Evolutionary conservation across 805 yeast species (phyloP).

Genomic region (Zygoascus flipseniorum): DNA sequence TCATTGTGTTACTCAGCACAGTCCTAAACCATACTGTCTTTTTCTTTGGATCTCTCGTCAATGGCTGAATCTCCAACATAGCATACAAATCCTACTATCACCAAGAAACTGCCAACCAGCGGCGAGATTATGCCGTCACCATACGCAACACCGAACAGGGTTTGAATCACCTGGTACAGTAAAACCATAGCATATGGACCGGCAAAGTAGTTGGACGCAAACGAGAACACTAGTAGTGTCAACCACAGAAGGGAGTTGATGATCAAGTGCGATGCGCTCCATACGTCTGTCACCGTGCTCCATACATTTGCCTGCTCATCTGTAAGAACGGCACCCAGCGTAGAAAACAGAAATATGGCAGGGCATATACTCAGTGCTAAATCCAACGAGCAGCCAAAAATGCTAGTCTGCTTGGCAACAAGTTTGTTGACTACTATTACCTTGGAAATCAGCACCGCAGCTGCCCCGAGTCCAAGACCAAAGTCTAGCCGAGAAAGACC

Average conservation of each 20-base stretch:
- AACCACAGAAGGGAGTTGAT: not conserved
- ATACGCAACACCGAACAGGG: not conserved
- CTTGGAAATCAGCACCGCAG: not conserved
- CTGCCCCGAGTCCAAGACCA: not conserved
- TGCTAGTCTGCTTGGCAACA: not conserved
- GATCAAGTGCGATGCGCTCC: not conserved
- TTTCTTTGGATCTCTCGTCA: not conserved
- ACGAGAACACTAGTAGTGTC: not conserved
- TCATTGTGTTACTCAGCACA: no score
- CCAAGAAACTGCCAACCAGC: not conserved
- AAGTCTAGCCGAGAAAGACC: not conserved
- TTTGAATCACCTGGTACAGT: not conserved
- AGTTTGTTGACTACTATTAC: not conserved
- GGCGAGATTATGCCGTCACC: not conserved
- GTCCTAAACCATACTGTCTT: not conserved
- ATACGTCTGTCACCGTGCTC: not conserved
- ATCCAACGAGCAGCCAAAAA: not conserved
- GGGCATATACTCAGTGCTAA: not conserved
- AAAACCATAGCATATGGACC: not conserved
- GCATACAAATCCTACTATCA: not conserved
- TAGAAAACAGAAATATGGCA: not conserved
- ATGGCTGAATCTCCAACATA: not conserved
- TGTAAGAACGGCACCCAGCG: not conserved
- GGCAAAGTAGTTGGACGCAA: not conserved
- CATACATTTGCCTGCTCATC: not conserved